Evolutionary conservation across 257 asterid species (phyloP).

Genomic region (Nicotiana sylvestris): DNA sequence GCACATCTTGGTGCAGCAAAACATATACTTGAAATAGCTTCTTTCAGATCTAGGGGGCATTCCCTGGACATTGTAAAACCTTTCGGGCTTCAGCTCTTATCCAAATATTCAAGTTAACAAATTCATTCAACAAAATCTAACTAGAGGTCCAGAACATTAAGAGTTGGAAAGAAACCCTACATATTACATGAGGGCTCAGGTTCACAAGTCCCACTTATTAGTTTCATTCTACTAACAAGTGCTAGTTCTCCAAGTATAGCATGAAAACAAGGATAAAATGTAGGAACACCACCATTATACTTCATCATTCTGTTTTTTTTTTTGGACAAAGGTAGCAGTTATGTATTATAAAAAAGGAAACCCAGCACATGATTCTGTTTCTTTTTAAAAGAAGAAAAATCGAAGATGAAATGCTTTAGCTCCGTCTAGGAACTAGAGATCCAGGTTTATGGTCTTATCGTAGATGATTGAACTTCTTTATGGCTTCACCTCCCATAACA

Average conservation of each 20-base stretch:
- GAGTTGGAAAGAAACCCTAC: background rate
- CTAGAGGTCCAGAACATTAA: background rate
- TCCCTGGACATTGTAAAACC: slow-evolving; percentile 47
- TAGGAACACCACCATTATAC: background rate
- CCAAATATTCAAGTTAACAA: slow-evolving; percentile 5
- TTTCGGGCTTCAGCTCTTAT: slow-evolving; percentile 8
- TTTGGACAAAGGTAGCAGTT: too few relatives aligned
- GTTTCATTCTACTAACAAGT: background rate
- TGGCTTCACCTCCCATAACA: background rate
- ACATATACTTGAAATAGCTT: slow-evolving; percentile 92
- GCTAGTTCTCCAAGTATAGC: background rate
- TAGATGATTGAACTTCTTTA: background rate
- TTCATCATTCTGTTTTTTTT: background rate
- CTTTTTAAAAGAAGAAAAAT: background rate
- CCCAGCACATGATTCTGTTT: too few relatives aligned
- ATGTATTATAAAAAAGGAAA: too few relatives aligned
- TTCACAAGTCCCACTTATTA: background rate
- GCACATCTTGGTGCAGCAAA: slow-evolving; percentile 99
- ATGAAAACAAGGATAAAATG: background rate
- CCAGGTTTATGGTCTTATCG: background rate
- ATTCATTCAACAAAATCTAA: background rate
- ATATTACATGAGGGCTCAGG: background rate
- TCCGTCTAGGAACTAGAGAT: background rate
- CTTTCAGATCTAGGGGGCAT: slow-evolving; percentile 95
- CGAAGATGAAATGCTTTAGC: background rate